A percentile compares a stretch with the other conserved stretches of the same genome.
phyloP scores from a whole-genome alignment of 2,329 filamentous ascomycete species.

The Xylariales sp. region DNA sequence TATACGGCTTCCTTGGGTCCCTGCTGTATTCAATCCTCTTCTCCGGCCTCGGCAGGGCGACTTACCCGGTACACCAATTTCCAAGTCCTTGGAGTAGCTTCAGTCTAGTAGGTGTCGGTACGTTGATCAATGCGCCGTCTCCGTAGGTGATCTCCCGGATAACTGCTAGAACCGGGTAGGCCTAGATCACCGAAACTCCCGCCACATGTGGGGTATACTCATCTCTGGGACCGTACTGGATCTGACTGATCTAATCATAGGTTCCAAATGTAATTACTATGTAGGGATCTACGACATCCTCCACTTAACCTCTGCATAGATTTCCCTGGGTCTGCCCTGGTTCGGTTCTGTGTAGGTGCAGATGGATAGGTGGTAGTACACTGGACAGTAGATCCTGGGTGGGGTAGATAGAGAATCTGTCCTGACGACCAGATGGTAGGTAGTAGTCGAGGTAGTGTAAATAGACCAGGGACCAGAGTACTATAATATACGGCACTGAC shows the following conservation, averaged over 20 bases:
- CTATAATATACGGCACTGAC: not conserved
- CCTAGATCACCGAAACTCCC: constrained; percentile 11
- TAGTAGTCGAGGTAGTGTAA: not conserved
- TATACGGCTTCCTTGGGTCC: not conserved
- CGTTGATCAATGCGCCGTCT: not conserved
- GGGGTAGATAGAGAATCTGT: not conserved
- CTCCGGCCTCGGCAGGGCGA: not conserved
- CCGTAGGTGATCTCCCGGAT: not conserved
- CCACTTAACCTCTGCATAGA: not conserved
- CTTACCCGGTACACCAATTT: not conserved
- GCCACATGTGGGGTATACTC: constrained; percentile 4
- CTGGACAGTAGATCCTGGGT: no score
- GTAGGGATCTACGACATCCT: not conserved
- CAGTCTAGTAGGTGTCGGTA: not conserved
- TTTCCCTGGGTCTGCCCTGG: not conserved
- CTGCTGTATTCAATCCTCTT: not conserved
- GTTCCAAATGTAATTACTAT: not conserved
- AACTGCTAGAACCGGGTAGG: not conserved
- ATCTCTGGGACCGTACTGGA: not conserved
- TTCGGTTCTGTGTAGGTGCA: not conserved
- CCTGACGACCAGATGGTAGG: not conserved
- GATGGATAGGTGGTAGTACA: not conserved
- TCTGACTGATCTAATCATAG: not conserved
- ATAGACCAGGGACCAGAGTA: not conserved
- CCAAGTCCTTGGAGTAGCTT: constrained; percentile 3